These are phyloP conservation scores for Trichoderma citrinoviride DNA, from an alignment of 2,329 filamentous ascomycete species.

Conservation along the genomic window DNA sequence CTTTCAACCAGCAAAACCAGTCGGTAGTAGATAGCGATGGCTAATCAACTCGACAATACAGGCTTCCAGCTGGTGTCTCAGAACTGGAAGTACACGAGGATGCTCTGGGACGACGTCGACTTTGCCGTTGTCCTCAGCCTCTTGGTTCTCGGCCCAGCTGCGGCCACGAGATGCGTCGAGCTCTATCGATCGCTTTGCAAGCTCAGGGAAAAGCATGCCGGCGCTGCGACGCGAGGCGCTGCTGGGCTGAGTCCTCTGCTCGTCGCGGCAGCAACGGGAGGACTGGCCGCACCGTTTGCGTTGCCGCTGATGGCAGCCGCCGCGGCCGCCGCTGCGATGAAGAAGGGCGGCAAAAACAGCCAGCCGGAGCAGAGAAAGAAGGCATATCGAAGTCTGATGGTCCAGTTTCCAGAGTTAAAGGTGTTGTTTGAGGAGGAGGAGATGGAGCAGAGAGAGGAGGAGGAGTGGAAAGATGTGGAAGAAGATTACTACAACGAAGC, in stretches of 20 bases:
- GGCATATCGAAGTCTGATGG: background rate
- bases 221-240: background rate
- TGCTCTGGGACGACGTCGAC: constrained; percentile 16
- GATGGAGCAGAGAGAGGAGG: background rate
- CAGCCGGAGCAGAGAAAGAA: constrained; percentile 5
- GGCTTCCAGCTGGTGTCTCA: background rate
- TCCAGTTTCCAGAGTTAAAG: background rate
- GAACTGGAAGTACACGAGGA: constrained; percentile 7
- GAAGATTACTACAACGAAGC: constrained; percentile 1
- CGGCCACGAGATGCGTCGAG: background rate
- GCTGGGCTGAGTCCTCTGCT: background rate
- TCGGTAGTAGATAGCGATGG: background rate
- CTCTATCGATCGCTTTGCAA: background rate
- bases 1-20: background rate
- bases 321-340: background rate
- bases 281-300: constrained; percentile 1
- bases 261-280: background rate
- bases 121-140: constrained; percentile 12
- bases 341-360: background rate
- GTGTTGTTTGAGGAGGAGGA: constrained; percentile 3
- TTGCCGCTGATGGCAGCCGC: constrained; percentile 3
- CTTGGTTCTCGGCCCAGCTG: background rate
- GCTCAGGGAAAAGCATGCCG: background rate
- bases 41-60: background rate
- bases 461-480: constrained; percentile 5